Evolutionary conservation across 441 rosid species (phyloP), one percentile per base, ranked within the genome.

Genomic region (Gossypium gossypioides): DNA sequence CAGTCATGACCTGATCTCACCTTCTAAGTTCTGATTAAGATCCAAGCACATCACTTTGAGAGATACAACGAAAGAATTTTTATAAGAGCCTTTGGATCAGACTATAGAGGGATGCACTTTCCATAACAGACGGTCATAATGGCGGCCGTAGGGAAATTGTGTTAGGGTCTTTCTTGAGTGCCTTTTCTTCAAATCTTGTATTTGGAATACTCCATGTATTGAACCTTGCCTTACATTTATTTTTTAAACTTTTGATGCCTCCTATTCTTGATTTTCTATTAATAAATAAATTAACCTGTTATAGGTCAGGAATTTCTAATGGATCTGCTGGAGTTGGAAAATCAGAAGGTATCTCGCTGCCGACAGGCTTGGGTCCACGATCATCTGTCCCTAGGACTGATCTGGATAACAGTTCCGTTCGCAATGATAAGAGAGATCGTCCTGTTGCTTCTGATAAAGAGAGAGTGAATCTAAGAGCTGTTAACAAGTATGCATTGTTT

Each of bases 361-460:
- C 79, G 75, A 75, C 86, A 66, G 83, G 96, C 81, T 79, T 84
- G 86, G 80, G 84, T 42, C 84, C 76, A 25, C 88, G 96, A 19
- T 82, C 93, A 77, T 85, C 93, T 63, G 71, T 83, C 69, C 81
- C 91, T 62, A 86, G 88, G 89, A 71, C 84, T 65, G 97, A 91
- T 71, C 78, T 82, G 48, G 97, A 89, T 52, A 84, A 83, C 79
- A 77, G 76, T 82, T 79, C 90, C 68, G 66, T 84, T 84, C 84
- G 79, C 71, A 87, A 71, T 82, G 97, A 96, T 73, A 89, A 84
- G 89, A 90, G 85, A 84, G 97, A 93, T 78, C 90, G 91, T 60
- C 77, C 90, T 74, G 54, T 80, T 81, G 89, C 84, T 78, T 89
- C 84, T 21, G 98, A 90, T 61, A 93, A 93, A 82, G 97, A 93